A percentile compares a stretch with the other conserved stretches of the same genome.
Evolutionary conservation across 768 basidiomycete genomes (phyloP).

Genomic region (Botryobasidium botryosum): DNA sequence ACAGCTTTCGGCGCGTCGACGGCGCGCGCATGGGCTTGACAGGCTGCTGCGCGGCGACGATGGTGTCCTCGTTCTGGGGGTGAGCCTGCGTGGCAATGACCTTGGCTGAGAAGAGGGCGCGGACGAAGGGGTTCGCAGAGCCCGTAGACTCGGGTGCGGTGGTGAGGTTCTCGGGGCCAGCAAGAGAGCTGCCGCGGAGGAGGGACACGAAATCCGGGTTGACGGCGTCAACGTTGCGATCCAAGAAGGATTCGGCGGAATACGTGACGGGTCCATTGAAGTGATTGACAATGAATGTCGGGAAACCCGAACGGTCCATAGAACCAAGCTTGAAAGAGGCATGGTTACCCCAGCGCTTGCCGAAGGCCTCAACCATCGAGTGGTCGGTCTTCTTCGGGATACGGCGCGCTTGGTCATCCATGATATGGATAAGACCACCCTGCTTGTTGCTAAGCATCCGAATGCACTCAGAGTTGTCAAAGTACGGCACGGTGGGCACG

Average conservation of each 20-base stretch:
- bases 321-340: slow-evolving; percentile 73
- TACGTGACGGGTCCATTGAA: slow-evolving; percentile 86
- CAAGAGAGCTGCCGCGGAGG: slow-evolving; percentile 30
- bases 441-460: slow-evolving; percentile 71
- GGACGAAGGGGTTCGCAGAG: slow-evolving; percentile 81
- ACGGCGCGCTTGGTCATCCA: slow-evolving; percentile 88
- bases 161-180: slow-evolving; percentile 21
- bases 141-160: slow-evolving; percentile 58
- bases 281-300: slow-evolving; percentile 83
- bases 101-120: slow-evolving; percentile 73
- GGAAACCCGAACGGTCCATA: slow-evolving; percentile 58
- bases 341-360: slow-evolving; percentile 90
- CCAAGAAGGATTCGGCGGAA: slow-evolving; percentile 77
- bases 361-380: slow-evolving; percentile 88
- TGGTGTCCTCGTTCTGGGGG: slow-evolving; percentile 85
- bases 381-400: slow-evolving; percentile 81
- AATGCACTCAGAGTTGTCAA: slow-evolving; percentile 83
- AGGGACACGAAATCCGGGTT: slow-evolving; percentile 89
- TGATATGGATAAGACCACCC: slow-evolving; percentile 88
- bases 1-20: slow-evolving; percentile 67
- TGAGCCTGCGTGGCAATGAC: slow-evolving; percentile 87
- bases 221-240: slow-evolving; percentile 72
- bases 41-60: slow-evolving; percentile 84
- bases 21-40: slow-evolving; percentile 91
- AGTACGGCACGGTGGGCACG: slow-evolving; percentile 58